Percentiles rank a stretch among this genome's conserved stretches.
These are phyloP conservation scores for Alternaria triticimaculans DNA, from an alignment of 2,329 filamentous ascomycete genomes.

Conservation along the genomic window DNA sequence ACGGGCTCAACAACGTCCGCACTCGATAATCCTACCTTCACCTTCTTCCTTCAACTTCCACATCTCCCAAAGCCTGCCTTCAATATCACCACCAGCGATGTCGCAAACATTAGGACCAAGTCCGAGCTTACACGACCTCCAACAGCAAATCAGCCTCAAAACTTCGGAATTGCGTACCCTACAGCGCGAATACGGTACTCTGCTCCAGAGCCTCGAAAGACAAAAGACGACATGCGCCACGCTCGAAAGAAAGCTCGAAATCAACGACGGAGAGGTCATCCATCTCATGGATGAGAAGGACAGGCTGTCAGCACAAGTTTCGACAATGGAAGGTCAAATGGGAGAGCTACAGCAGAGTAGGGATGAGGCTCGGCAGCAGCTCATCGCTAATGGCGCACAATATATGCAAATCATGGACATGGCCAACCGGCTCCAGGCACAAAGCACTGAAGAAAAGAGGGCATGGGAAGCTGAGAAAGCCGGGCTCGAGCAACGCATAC, in stretches of 20 bases:
- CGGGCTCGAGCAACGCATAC: constrained; percentile 46
- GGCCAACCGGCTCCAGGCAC: constrained; percentile 54
- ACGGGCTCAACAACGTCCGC: constrained; percentile 31
- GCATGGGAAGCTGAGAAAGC: constrained; percentile 51
- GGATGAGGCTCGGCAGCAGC: constrained; percentile 54
- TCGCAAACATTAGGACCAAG: constrained; percentile 38
- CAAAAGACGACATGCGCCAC: constrained; percentile 58
- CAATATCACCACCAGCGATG: constrained; percentile 34
- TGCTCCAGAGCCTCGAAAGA: constrained; percentile 60
- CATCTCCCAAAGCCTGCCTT: constrained; percentile 24
- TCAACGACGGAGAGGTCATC: constrained; percentile 54
- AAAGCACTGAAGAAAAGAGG: constrained; percentile 52
- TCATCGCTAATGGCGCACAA: constrained; percentile 55
- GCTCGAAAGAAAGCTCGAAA: constrained; percentile 54
- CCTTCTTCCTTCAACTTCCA: constrained; percentile 40
- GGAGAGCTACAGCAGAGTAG: constrained; percentile 57
- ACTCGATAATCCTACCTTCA: constrained; percentile 36
- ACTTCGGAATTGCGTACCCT: constrained; percentile 60
- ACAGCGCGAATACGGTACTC: constrained; percentile 61
- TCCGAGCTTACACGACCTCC: constrained; percentile 57
- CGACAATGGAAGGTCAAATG: constrained; percentile 56
- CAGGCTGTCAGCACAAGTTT: constrained; percentile 56
- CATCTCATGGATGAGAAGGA: constrained; percentile 59
- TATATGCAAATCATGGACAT: constrained; percentile 61
- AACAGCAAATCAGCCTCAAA: constrained; percentile 62